A percentile compares a stretch with the other conserved stretches of the same genome.
These are phyloP conservation scores for Alternaria infectoria DNA, from an alignment of 2,329 filamentous ascomycete genomes.

Conservation along the genomic window DNA sequence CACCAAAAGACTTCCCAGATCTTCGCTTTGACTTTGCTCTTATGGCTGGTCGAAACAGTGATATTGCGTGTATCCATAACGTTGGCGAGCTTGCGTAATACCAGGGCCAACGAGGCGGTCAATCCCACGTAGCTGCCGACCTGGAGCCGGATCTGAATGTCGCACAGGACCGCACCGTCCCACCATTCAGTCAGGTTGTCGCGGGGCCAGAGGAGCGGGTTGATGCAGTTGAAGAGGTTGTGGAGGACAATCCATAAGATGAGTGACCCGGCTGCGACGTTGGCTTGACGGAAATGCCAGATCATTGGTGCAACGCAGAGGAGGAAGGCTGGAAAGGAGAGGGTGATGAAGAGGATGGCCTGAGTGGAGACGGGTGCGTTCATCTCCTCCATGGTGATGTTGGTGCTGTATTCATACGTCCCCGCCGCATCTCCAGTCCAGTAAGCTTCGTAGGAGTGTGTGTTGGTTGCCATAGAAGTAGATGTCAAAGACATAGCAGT, in stretches of 20 bases:
- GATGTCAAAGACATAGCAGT: background rate
- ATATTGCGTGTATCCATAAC: conserved; percentile 66
- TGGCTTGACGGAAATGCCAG: conserved; percentile 66
- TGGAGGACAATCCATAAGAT: conserved; percentile 63
- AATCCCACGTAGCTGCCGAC: conserved; percentile 60
- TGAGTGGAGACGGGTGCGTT: conserved; percentile 34
- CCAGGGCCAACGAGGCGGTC: conserved; percentile 61
- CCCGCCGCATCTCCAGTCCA: background rate
- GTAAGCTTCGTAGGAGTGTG: background rate
- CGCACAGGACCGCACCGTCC: conserved; percentile 66
- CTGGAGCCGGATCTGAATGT: conserved; percentile 67
- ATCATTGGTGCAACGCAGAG: conserved; percentile 63
- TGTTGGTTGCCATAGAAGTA: background rate
- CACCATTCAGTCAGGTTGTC: conserved; percentile 63
- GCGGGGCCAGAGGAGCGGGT: conserved; percentile 69
- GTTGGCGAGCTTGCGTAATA: conserved; percentile 65
- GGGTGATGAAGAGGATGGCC: conserved; percentile 54
- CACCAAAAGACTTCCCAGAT: conserved; percentile 63
- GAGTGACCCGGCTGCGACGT: conserved; percentile 64
- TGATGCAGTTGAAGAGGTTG: conserved; percentile 66
- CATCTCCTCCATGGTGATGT: background rate
- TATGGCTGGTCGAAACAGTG: conserved; percentile 58
- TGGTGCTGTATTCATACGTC: background rate
- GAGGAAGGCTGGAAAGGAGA: conserved; percentile 59
- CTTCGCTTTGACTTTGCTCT: conserved; percentile 55